Conservation (phyloP, 345 rosid species). For the Moringa oleifera region DNA sequence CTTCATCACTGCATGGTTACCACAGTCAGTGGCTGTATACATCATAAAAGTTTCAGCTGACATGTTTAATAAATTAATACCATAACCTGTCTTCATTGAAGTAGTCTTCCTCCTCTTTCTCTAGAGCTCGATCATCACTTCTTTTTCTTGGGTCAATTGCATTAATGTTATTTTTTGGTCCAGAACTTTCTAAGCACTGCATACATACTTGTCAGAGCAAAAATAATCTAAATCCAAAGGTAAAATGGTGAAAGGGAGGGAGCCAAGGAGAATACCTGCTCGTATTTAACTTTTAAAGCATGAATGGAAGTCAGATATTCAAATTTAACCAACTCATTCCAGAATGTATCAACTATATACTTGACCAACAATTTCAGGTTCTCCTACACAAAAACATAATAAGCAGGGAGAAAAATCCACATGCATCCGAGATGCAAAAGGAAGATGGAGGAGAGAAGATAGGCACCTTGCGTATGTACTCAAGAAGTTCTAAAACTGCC, state of each 20-base stretch:
- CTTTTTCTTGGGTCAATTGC: slow-evolving; percentile 59
- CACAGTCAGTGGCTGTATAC: slow-evolving; percentile 13
- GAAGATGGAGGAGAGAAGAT: slow-evolving; percentile 8
- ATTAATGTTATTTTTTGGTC: slow-evolving; percentile 42
- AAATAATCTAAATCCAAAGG: slow-evolving; percentile 3
- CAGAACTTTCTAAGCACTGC: slow-evolving; percentile 79
- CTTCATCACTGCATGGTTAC: slow-evolving; percentile 69
- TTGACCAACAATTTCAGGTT: slow-evolving; percentile 68
- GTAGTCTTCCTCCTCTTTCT: slow-evolving; percentile 98
- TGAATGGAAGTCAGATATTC: slow-evolving; percentile 53
- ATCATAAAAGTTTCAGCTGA: not conserved
- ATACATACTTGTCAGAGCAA: slow-evolving; percentile 21
- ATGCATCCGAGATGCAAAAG: slow-evolving; percentile 15
- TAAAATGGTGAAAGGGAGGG: slow-evolving; percentile 8
- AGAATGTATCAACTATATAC: slow-evolving; percentile 77
- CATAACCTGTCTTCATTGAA: slow-evolving; percentile 95
- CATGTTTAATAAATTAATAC: slow-evolving; percentile 2
- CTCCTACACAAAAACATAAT: slow-evolving; percentile 47
- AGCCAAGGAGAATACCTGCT: slow-evolving; percentile 47
- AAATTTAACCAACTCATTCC: slow-evolving; percentile 66
- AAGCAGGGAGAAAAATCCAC: slow-evolving; percentile 13
- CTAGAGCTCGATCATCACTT: slow-evolving; percentile 81
- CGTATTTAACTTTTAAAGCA: slow-evolving; percentile 65
- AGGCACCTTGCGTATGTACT: slow-evolving; percentile 82
- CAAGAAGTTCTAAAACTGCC: slow-evolving; percentile 86